Evolutionary conservation across 148 eudicot genomes (phyloP).

Genomic region (Spergularia marina): DNA sequence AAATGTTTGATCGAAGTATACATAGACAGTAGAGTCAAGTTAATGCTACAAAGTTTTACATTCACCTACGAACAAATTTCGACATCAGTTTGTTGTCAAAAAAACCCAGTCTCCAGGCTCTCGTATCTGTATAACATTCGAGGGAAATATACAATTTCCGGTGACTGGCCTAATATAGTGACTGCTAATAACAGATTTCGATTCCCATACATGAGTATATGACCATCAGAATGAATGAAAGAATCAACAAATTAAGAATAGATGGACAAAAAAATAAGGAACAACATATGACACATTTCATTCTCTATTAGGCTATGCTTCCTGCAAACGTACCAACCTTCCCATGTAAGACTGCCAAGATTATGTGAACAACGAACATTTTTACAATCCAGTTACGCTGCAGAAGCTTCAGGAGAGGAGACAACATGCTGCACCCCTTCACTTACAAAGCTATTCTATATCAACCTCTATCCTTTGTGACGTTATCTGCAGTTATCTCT

Average conservation of each 20-base stretch:
- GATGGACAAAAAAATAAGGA: background rate
- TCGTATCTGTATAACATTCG: background rate
- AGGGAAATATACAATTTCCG: background rate
- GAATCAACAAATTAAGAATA: background rate
- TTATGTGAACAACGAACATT: background rate
- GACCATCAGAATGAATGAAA: background rate
- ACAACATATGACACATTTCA: conserved; percentile 8
- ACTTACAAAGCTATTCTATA: conserved; percentile 11
- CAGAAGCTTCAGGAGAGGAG: conserved; percentile 17
- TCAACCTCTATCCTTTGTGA: conserved; percentile 14
- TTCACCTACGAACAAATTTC: background rate
- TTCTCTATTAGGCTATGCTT: conserved; percentile 1
- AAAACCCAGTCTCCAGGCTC: background rate
- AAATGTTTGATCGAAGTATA: too few species aligned
- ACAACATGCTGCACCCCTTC: conserved; percentile 12
- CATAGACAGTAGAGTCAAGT: too few species aligned
- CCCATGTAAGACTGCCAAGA: conserved; percentile 9
- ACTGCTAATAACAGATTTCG: conserved; percentile 9
- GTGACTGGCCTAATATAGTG: conserved; percentile 2
- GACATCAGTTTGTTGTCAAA: conserved; percentile 5
- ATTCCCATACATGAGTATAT: background rate
- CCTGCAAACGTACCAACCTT: conserved; percentile 12
- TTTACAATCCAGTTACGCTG: conserved; percentile 6
- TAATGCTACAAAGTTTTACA: conserved; percentile 10
- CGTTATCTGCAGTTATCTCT: conserved; percentile 49